phyloP scores from a whole-genome alignment of 306 rosid species.

The Quercus engelmannii region DNA sequence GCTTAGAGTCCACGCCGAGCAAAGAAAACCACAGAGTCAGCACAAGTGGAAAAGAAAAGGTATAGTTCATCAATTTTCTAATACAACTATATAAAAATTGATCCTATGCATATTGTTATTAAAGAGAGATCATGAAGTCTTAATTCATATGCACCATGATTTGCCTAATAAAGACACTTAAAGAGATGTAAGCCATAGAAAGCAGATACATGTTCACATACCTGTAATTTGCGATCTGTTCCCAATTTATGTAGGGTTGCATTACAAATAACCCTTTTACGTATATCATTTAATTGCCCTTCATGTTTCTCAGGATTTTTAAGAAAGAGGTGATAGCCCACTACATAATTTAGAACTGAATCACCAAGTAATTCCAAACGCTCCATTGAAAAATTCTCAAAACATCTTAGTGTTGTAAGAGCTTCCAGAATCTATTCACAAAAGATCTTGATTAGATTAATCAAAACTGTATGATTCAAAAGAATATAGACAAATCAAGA shows the following conservation, averaged over 20 bases:
- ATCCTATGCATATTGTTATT: not conserved
- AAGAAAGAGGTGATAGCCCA: conserved; percentile 81
- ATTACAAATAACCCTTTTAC: conserved; percentile 57
- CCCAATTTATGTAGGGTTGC: conserved; percentile 70
- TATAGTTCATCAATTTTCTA: not conserved
- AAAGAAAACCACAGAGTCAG: too few relatives aligned
- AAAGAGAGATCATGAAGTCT: not conserved
- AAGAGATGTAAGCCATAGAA: not conserved
- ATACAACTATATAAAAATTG: not conserved
- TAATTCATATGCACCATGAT: not conserved
- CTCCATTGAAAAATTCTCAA: too few relatives aligned
- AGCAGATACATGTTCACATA: conserved; percentile 13
- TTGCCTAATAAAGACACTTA: not conserved
- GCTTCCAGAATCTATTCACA: too few relatives aligned
- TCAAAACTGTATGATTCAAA: too few relatives aligned
- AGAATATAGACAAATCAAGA: too few relatives aligned
- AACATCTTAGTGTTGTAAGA: too few relatives aligned
- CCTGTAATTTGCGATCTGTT: conserved; percentile 67
- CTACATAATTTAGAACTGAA: conserved; percentile 14
- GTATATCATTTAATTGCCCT: conserved; percentile 56
- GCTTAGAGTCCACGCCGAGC: too few relatives aligned
- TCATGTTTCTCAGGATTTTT: conserved; percentile 72
- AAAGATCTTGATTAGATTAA: too few relatives aligned
- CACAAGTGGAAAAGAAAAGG: not conserved
- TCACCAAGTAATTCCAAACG: too few relatives aligned